Conservation (phyloP, 257 asterid species). For the Cruciata laevipes region DNA sequence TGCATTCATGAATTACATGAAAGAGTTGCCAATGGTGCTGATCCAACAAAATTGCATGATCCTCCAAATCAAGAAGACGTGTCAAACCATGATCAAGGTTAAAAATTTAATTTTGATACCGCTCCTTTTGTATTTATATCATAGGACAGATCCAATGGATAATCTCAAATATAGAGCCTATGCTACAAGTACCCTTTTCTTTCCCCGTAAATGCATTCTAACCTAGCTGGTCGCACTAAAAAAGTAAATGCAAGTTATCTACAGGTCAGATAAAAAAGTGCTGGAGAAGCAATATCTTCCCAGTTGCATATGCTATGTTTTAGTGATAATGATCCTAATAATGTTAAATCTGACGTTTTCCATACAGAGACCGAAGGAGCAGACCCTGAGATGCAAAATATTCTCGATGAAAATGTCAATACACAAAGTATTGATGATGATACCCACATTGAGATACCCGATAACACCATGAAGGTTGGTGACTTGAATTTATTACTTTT, state of each 20-base stretch:
- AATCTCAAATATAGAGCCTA: background rate
- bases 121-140: background rate
- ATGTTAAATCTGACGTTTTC: background rate
- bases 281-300: background rate
- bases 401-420: background rate
- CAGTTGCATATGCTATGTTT: background rate
- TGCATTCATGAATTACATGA: slow-evolving; percentile 57
- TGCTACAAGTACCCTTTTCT: background rate
- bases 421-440: slow-evolving; percentile 7
- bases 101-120: background rate
- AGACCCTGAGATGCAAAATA: background rate
- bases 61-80: slow-evolving; percentile 34
- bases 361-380: background rate
- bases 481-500: background rate
- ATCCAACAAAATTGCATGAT: slow-evolving; percentile 61
- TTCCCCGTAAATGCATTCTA: background rate
- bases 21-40: slow-evolving; percentile 55
- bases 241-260: background rate
- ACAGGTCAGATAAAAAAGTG: background rate
- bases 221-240: background rate
- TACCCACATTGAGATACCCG: slow-evolving; percentile 1
- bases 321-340: slow-evolving; percentile 4
- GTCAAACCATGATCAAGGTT: slow-evolving; percentile 56
- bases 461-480: slow-evolving; percentile 9
- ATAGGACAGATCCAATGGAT: background rate